Base-by-base conservation (phyloP, 495 filamentous ascomycete genomes). In the Xylaria longipes region DNA sequence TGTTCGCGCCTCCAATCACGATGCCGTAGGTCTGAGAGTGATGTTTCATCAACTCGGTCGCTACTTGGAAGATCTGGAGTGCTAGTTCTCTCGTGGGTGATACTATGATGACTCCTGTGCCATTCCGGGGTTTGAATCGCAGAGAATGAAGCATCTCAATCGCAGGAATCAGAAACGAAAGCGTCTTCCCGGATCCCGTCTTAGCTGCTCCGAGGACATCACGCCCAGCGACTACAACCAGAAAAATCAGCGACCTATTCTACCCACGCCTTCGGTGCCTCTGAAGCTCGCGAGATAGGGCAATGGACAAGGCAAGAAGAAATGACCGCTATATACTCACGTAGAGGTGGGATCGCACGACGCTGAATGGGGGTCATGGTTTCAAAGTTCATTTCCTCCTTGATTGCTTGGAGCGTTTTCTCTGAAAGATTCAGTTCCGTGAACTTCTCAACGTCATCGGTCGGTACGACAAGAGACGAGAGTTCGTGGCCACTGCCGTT, bases 141-240 rank as follows among this genome's bases (percentile, higher is more conserved):
- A 99, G 84, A 0, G 94, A 92, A 78, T 89, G 90, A 48, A 99
- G 88, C 93, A 98, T 97, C 84, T 99, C 96, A 27, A 98, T 87
- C 0, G 94, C 94, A 31, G 96, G 96, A 45, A 98, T 97, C 74
- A 99, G 83, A 82, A 99, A 99, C 22, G 95, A 91, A 57, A 99
- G 81, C 1, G 96, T 99, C 86, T 99, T 99, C 76, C 96, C 96
- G 20, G 92, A 95, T 11, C 96, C 96, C 0, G 96, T 99, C 85
- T 99, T 98, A 46, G 96, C 96, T 35, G 96, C 96, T 73, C 97
- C 96, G 35, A 99, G 88, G 35, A 99, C 94, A 83, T 99, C 96
- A 78, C 90, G 78, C 35, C 96, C 96, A 48, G 94, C 93, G 71
- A 98, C 69, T 71, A 33, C 9, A n/a, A 37, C 3, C 7, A 37